Evolutionary conservation across 371 early-diverging fungal species (phyloP).

Genomic region (Amoeboaphelidium protococcarum): DNA sequence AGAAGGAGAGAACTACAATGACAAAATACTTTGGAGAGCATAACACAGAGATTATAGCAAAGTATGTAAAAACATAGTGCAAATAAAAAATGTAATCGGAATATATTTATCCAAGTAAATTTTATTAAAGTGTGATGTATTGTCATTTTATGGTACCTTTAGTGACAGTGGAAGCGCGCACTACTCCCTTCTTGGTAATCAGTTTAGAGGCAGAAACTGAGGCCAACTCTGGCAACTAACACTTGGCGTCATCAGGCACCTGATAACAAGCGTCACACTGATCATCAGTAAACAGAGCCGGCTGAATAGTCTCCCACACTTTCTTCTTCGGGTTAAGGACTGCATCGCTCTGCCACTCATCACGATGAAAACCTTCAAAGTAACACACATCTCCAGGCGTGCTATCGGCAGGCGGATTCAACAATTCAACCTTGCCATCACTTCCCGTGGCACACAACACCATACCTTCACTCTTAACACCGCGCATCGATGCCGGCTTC

Average conservation of each 20-base stretch:
- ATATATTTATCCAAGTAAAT: too few species aligned
- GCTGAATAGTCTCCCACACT: slow-evolving; percentile 84
- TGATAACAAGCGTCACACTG: slow-evolving; percentile 35
- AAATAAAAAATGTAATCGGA: too few species aligned
- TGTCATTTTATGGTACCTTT: slow-evolving; percentile 17
- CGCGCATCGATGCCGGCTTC: slow-evolving; percentile 84
- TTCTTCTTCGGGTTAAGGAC: slow-evolving; percentile 89
- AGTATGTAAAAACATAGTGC: too few species aligned
- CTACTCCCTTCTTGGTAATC: slow-evolving; percentile 14
- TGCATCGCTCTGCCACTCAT: slow-evolving; percentile 48
- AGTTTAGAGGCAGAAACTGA: slow-evolving; percentile 8
- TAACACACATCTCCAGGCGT: slow-evolving; percentile 69
- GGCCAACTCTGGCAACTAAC: too few species aligned
- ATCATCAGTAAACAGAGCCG: slow-evolving; percentile 56
- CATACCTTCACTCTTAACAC: slow-evolving; percentile 81
- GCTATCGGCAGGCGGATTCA: slow-evolving; percentile 55
- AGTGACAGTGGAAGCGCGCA: slow-evolving; percentile 11
- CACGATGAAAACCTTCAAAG: slow-evolving; percentile 69
- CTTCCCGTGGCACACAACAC: slow-evolving; percentile 65
- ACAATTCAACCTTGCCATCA: slow-evolving; percentile 60
- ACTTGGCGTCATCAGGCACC: not conserved
- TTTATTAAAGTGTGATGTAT: too few species aligned
- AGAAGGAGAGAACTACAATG: too few species aligned
- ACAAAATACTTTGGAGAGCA: too few species aligned
- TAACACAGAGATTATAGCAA: too few species aligned